Evolutionary conservation across 345 rosid species (phyloP).

Genomic region (Linum usitatissimum): DNA sequence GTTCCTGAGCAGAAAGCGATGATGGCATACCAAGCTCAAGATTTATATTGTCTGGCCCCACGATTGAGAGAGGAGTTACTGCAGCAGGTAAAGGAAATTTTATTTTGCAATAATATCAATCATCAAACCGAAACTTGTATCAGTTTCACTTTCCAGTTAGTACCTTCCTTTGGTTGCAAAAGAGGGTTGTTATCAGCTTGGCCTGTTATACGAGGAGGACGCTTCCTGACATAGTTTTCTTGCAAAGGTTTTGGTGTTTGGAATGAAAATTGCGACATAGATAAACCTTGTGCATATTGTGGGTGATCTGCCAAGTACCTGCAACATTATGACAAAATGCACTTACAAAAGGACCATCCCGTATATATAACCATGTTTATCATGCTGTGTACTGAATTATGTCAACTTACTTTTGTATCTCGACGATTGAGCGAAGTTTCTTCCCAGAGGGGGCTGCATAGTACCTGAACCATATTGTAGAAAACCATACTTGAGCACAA

Average conservation of each 20-base stretch:
- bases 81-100: slow-evolving; percentile 11
- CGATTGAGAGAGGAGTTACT: slow-evolving; percentile 42
- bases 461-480: slow-evolving; percentile 39
- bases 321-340: slow-evolving; percentile 12
- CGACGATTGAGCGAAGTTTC: slow-evolving; percentile 77
- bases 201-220: slow-evolving; percentile 24
- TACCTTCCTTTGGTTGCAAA: slow-evolving; percentile 39
- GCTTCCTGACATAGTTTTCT: slow-evolving; percentile 57
- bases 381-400: not conserved
- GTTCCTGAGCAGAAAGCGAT: slow-evolving; percentile 16
- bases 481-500: not conserved
- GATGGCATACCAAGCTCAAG: slow-evolving; percentile 28
- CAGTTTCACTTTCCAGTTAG: not conserved
- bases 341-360: not conserved
- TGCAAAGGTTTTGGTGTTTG: slow-evolving; percentile 65
- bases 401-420: slow-evolving; percentile 59
- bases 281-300: slow-evolving; percentile 35
- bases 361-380: too few relatives aligned
- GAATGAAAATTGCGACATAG: slow-evolving; percentile 55
- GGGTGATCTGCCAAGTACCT: slow-evolving; percentile 60
- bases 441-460: slow-evolving; percentile 80
- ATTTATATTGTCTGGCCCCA: slow-evolving; percentile 24
- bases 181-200: slow-evolving; percentile 23
- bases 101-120: not conserved
- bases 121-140: too few relatives aligned